Base-by-base conservation (phyloP, 1,284 basidiomycete species). In the Leccinum subatratum region DNA sequence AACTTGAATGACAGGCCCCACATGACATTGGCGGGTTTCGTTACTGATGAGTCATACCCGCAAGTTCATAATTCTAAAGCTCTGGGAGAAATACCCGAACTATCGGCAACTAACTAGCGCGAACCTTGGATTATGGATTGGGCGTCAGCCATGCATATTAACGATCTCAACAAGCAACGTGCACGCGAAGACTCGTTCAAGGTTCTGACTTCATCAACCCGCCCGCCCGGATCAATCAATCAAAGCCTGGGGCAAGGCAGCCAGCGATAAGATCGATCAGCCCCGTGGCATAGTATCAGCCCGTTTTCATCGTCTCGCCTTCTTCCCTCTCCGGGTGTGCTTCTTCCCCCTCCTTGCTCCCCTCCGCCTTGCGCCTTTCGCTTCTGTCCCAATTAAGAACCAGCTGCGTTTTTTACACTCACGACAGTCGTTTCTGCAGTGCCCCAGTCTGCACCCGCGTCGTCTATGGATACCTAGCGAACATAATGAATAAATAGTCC, bases 341-440 rank as follows among this genome's bases (percentile, higher is more conserved):
- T 88, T 88, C 77, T 85, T 85, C 28, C 81, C 79, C 79, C 76
- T 9, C 65, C 74, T 58, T 72, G 72, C 42, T 42, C 64, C 62
- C 67, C 77, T 4, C 74, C 75, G 48, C 42, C 54, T 16, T 82
- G 84, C n/a, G 81, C 83, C 74, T 91, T 92, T 68, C 92, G 79
- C 76, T 93, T 93, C 73, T 85, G 80, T 5, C 82, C 83, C 1
- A 77, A 75, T 8, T 70, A 70, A 39, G 48, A 6, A n/a, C 65
- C 7, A 6, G 12, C 20, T 9, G 9, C 67, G 1, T 66, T 81
- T 79, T 91, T 93, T 60, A 96, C 82, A 70, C 90, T 94, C 63
- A 96, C 85, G 6, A 94, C 85, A 1, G 89, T 91, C 30, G 85
- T 81, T 74, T 94, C 89, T 2, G 91, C 93, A 25, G 79, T 76